Evolutionary conservation across 2,329 filamentous ascomycete species (phyloP).

Genomic region (Didymella segeticola): DNA sequence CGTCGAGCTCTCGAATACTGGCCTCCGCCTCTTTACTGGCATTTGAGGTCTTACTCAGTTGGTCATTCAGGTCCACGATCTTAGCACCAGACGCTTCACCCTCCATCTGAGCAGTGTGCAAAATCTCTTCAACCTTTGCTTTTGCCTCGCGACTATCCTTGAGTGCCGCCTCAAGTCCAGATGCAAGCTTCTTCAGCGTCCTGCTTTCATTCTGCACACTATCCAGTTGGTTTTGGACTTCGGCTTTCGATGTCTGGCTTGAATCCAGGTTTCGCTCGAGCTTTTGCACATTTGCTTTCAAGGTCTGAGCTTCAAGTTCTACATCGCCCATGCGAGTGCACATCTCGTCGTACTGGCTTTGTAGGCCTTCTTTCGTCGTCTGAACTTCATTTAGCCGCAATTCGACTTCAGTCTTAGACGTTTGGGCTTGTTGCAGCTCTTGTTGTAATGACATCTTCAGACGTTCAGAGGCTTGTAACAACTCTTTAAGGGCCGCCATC

Average conservation of each 20-base stretch:
- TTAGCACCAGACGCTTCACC: constrained; percentile 19
- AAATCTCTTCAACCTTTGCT: constrained; percentile 13
- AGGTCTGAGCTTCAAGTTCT: constrained; percentile 9
- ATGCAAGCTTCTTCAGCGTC: constrained; percentile 16
- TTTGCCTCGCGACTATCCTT: constrained; percentile 21
- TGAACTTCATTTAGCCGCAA: constrained; percentile 14
- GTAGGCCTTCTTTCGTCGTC: constrained; percentile 16
- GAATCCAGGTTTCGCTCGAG: constrained; percentile 17
- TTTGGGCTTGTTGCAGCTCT: constrained; percentile 22
- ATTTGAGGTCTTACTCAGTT: constrained; percentile 8
- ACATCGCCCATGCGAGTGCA: constrained; percentile 9
- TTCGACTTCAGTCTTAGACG: constrained; percentile 21
- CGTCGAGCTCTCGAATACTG: constrained; percentile 10
- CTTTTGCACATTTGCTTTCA: constrained; percentile 14
- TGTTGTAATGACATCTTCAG: constrained; percentile 21
- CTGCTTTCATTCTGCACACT: constrained; percentile 16
- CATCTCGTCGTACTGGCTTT: constrained; percentile 16
- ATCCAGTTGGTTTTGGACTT: constrained; percentile 18
- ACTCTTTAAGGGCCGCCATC: constrained; percentile 23
- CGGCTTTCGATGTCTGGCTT: constrained; percentile 8
- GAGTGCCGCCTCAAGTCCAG: constrained; percentile 25
- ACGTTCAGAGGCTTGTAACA: constrained; percentile 25
- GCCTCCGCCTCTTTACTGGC: constrained; percentile 17
- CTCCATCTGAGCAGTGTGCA: constrained; percentile 14
- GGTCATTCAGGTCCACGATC: constrained; percentile 17